phyloP scores from a whole-genome alignment of 1,284 basidiomycete species.

The Sanghuangporus baumii region DNA sequence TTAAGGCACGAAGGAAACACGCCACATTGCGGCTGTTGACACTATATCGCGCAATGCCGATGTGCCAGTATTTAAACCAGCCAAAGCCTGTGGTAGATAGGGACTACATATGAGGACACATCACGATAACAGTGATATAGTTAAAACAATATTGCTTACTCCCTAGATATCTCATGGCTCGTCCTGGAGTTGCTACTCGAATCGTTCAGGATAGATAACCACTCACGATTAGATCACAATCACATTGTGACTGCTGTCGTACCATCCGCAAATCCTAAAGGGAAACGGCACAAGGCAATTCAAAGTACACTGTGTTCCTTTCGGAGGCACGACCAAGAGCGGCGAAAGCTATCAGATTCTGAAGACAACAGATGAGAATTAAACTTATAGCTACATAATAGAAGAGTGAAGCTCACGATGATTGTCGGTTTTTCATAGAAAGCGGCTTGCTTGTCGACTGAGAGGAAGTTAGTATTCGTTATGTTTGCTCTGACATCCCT shows the following conservation, averaged over 20 bases:
- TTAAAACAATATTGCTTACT: constrained; percentile 1
- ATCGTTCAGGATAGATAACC: not conserved
- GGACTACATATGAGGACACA: not conserved
- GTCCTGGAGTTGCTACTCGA: too few relatives aligned
- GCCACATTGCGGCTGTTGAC: constrained; percentile 10
- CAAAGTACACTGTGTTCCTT: not conserved
- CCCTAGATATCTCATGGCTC: not conserved
- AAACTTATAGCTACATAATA: too few relatives aligned
- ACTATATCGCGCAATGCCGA: constrained; percentile 8
- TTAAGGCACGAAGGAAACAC: constrained; percentile 3
- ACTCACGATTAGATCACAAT: not conserved
- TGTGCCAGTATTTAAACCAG: constrained; percentile 5
- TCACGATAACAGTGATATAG: not conserved
- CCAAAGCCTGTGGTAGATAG: not conserved
- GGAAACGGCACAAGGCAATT: not conserved
- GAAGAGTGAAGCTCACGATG: too few relatives aligned
- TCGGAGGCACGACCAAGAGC: not conserved
- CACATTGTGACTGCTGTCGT: not conserved
- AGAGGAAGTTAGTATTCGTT: too few relatives aligned
- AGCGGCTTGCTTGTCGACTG: too few relatives aligned
- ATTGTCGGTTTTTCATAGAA: too few relatives aligned
- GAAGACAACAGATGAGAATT: not conserved
- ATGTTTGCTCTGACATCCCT: too few relatives aligned
- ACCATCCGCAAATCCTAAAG: not conserved
- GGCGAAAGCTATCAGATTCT: not conserved